Evolutionary conservation across 2,329 filamentous ascomycete genomes (phyloP), one percentile per base, ranked within the genome.

Genomic region (Pseudogymnoascus sp.): DNA sequence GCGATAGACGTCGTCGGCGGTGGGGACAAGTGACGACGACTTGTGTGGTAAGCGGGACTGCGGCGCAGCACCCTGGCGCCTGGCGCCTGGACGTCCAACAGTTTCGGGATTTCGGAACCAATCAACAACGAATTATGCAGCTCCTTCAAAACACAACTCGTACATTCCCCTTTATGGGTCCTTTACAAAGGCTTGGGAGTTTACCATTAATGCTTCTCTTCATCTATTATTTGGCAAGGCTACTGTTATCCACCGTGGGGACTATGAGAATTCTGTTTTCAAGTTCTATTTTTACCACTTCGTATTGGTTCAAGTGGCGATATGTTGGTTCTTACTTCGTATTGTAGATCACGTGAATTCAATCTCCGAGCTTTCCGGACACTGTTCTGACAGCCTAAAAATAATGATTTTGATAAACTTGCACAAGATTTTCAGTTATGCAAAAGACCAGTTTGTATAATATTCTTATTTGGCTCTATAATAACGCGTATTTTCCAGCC

Each of bases 41-140:
- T 48, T 12, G 45, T 52, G 45, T 52, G 45, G 45, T 52, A 52
- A 52, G 45, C 45, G 45, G 45, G 27, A 31, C 25, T 52, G 45
- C 45, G 42, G 42, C 42, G 42, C 42, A 52, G 42, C 42, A 52
- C 25, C 25, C 25, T 52, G 42, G 42, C 42, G 42, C 42, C 42
- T 52, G 42, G 42, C n/a, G n/a, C n/a, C n/a, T n/a, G n/a, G n/a
- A 29, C 1, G n/a, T 10, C 42, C 42, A 52, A 52, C 12, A 29
- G 12, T 52, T 52, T 52, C 27, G 45, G 45, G 27, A 31, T 52
- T 31, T 52, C 27, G 45, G 27, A 52, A 52, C 45, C 45, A 52
- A 52, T 52, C 45, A 52, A 52, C 45, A 52, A 31, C 45, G 45
- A 29, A 52, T 52, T n/a, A 52, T 52, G 29, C 15, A 7, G 13